phyloP scores from a whole-genome alignment of 73 alveolate genomes.

The Tetrahymena elliotti region DNA sequence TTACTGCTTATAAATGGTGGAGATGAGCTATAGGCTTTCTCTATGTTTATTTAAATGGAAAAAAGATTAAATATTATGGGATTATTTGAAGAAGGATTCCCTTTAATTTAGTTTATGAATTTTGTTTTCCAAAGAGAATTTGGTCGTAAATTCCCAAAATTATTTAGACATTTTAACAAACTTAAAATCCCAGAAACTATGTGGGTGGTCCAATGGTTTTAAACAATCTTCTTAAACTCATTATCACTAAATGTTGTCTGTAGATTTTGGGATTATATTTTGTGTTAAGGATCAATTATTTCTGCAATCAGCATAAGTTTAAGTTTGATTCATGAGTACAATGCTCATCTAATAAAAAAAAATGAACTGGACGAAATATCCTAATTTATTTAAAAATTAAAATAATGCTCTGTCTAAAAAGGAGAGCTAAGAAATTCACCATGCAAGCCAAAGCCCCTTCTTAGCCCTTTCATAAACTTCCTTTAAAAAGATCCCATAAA shows the following conservation, averaged over 20 bases:
- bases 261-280: background rate
- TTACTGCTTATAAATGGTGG: constrained; percentile 20
- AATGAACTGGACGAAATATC: background rate
- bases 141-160: background rate
- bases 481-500: background rate
- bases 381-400: background rate
- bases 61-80: background rate
- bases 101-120: background rate
- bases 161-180: background rate
- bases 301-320: background rate
- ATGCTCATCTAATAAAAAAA: background rate
- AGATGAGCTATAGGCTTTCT: constrained; percentile 11
- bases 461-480: background rate
- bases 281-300: background rate
- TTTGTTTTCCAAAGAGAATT: background rate
- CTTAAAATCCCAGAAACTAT: background rate
- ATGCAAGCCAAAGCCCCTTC: background rate
- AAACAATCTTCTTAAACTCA: background rate
- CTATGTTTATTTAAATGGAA: background rate
- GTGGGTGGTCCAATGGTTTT: background rate
- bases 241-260: background rate
- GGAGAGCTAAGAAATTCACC: background rate
- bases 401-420: background rate
- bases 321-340: background rate
- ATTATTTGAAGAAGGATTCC: background rate